Evolutionary conservation across 805 yeast genomes (phyloP), one percentile per base, ranked within the genome.

Genomic region (Pichia pseudocactophila): DNA sequence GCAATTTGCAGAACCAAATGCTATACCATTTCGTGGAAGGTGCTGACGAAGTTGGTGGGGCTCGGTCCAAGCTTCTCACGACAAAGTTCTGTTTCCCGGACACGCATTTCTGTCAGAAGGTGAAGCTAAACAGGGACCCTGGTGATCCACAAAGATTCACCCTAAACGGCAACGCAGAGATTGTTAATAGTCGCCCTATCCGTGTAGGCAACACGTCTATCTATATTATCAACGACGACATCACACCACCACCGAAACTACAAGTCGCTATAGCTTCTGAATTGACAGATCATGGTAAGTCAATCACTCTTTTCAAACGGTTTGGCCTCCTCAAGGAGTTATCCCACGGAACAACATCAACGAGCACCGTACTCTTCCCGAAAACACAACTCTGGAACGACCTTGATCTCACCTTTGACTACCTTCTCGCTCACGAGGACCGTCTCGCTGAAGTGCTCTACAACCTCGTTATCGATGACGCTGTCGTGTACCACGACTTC

Each of bases 331-430:
- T 76, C 18, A 72, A 73, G 44, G 65, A 82, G 34, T 43, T 46
- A 33, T 63, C 70, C 4, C 81, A 80, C 44, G 55, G 53, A 22
- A 59, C 64, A 17, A 53, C 64, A 22, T 6, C 25, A 17, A 94
- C 94, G 0, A 86, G 87, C 63, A 76, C 96, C 0, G 62, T 81
- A 0, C 74, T 89, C 41, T 63, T 89, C 25, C 97, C 97, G 0
- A 80, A 88, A 44, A 78, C 82, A 26, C 65, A 69, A 34, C 73
- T 89, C 0, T 88, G 96, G 95, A 69, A 71, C 18, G 58, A 63
- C 3, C 66, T 78, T 17, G 83, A 78, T 3, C 63, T 89, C 25
- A 70, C 78, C 4, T 63, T 76, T 38, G 74, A 74, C 34, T 82
- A 79, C 56, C 59, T 89, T 18, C 68, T 76, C 44, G 42, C 58